Base-by-base conservation (phyloP, 805 yeast species). In the Kregervanrija delftensis region DNA sequence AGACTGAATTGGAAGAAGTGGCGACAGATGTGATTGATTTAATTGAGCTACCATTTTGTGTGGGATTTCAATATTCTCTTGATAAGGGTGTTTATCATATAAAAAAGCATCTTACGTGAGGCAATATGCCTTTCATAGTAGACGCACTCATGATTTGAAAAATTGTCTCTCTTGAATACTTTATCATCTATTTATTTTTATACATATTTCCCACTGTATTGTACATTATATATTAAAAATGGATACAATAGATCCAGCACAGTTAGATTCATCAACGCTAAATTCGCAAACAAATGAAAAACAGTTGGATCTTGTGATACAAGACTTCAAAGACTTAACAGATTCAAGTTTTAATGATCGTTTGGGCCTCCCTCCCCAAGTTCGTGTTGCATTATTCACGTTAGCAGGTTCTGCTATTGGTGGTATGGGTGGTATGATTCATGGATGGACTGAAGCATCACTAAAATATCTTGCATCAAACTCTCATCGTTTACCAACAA, bases 401-500 rank as follows among this genome's bases (percentile, higher is more conserved):
- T 39, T 61, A 0, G 59, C 71, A 3, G 61, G 71, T 0, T 70
- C 73, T 3, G 37, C 67, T 0, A 58, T 73, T 3, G 83, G 81
- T 0, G 72, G 69, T 1, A 48, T 72, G 32, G 65, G 72, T 3
- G 95, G 95, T 8, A 70, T 81, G 55, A 72, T 74, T 43, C 64
- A 69, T 12, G 91, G 91, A 3, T 76, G 77, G 54, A 70, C 71
- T 43, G 50, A 59, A 2, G 67, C 86, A 0, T 75, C 84, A 1
- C 63, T 80, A 37, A 71, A 78, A 37, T 87, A 75, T 53, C 67
- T 87, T 39, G 88, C 90, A 2, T 86, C 85, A 52, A 87, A 87
- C 56, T 83, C 93, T 11, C 96, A 87, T 58, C 60, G 96, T 42
- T 65, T 88, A 46, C 96, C 96, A 8, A 71, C 63, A 16, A 78